phyloP scores from a whole-genome alignment of 257 asterid genomes.

The Leptodermis oblonga region DNA sequence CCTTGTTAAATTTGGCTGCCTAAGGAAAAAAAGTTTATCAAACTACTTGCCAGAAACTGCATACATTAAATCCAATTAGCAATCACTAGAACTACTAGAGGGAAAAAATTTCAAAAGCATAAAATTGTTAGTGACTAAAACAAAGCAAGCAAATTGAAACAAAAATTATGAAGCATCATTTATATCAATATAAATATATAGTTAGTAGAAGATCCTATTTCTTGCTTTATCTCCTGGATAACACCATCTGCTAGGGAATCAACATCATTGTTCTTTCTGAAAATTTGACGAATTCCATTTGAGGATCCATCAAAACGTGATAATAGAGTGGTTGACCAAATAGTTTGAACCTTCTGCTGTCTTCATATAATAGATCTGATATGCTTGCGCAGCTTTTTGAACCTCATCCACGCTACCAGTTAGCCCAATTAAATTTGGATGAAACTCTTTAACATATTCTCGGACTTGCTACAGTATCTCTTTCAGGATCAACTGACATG shows the following conservation, averaged over 20 bases:
- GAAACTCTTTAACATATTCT: slow-evolving; percentile 90
- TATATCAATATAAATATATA: background rate
- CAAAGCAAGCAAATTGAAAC: background rate
- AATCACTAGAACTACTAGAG: too few relatives aligned
- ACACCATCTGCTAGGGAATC: slow-evolving; percentile 66
- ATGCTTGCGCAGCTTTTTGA: slow-evolving; percentile 83
- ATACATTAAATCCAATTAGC: too few relatives aligned
- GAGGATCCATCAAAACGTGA: slow-evolving; percentile 93
- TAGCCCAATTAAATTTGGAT: slow-evolving; percentile 81
- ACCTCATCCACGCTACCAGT: slow-evolving; percentile 75
- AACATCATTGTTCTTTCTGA: slow-evolving; percentile 68
- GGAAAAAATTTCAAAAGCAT: too few relatives aligned
- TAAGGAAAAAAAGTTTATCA: too few relatives aligned
- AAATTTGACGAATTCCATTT: slow-evolving; percentile 84
- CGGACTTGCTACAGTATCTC: slow-evolving; percentile 87
- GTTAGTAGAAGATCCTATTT: slow-evolving; percentile 20
- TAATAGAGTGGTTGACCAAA: slow-evolving; percentile 94
- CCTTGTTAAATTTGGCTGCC: too few relatives aligned
- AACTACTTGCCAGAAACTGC: too few relatives aligned
- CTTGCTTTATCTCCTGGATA: slow-evolving; percentile 72
- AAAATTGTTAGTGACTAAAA: too few relatives aligned
- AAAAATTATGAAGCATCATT: background rate
- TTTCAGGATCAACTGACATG: slow-evolving; percentile 94
- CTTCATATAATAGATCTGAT: slow-evolving; percentile 94
- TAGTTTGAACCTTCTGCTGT: slow-evolving; percentile 92